Conservation (phyloP, 441 rosid genomes). For the Aquilaria agallochum region DNA sequence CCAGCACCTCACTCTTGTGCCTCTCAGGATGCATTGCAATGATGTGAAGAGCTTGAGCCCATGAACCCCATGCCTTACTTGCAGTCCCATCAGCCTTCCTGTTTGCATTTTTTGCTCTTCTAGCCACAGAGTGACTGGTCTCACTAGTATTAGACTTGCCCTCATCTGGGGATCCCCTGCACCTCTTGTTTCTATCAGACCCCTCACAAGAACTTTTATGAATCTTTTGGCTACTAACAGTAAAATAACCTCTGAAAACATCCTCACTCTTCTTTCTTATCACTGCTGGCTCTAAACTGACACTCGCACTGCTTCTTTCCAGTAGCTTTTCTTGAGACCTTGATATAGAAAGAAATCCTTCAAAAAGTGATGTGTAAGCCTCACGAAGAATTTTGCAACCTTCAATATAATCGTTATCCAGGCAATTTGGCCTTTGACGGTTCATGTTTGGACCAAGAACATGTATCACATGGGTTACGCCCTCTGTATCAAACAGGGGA, state of each 20-base stretch:
- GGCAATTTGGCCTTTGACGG: slow-evolving; percentile 74
- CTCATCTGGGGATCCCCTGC: slow-evolving; percentile 38
- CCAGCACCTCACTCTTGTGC: slow-evolving; percentile 54
- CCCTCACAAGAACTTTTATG: slow-evolving; percentile 36
- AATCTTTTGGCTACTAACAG: slow-evolving; percentile 30
- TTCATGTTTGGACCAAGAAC: slow-evolving; percentile 99
- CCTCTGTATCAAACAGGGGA: slow-evolving; percentile 67
- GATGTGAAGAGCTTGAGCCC: slow-evolving; percentile 75
- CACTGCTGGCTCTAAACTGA: slow-evolving; percentile 17
- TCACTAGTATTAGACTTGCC: slow-evolving; percentile 14
- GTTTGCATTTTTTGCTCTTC: slow-evolving; percentile 14
- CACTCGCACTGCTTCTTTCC: slow-evolving; percentile 21
- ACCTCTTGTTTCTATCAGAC: slow-evolving; percentile 50
- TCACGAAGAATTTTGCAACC: slow-evolving; percentile 71
- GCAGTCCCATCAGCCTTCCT: slow-evolving; percentile 22
- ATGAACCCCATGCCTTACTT: slow-evolving; percentile 61
- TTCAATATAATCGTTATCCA: slow-evolving; percentile 58
- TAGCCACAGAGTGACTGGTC: slow-evolving; percentile 9
- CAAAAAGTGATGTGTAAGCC: slow-evolving; percentile 80
- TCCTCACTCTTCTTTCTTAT: slow-evolving; percentile 18
- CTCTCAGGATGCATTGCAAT: slow-evolving; percentile 80
- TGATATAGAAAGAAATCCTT: slow-evolving; percentile 55
- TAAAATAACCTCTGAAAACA: slow-evolving; percentile 14
- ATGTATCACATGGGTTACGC: slow-evolving; percentile 84
- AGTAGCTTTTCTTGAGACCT: slow-evolving; percentile 32